A percentile compares a stretch with the other conserved stretches of the same genome.
These are phyloP conservation scores for Diutina siamensis DNA, from an alignment of 1,139 yeast genomes.

Conservation along the genomic window DNA sequence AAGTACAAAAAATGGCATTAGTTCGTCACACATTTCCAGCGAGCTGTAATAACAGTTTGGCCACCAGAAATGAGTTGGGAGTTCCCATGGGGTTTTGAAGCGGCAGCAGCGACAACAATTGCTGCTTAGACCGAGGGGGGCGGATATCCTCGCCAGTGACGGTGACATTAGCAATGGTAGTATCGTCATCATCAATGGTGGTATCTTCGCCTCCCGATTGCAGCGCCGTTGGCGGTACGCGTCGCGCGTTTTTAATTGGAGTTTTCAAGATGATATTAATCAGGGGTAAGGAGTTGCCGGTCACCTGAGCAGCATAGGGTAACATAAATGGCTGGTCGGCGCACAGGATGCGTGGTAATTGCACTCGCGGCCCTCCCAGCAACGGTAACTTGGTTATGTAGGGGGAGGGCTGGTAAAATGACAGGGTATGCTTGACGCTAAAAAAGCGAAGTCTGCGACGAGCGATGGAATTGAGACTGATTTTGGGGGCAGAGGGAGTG, in stretches of 20 bases:
- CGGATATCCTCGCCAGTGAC: slow-evolving; percentile 8
- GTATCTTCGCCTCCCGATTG: slow-evolving; percentile 16
- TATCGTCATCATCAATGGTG: slow-evolving; percentile 15
- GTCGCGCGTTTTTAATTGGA: slow-evolving; percentile 27
- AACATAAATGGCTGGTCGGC: neutral
- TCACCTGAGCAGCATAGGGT: neutral
- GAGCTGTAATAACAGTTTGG: slow-evolving; percentile 35
- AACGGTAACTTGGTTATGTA: slow-evolving; percentile 9
- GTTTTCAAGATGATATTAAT: slow-evolving; percentile 36
- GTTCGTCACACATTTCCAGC: slow-evolving; percentile 10
- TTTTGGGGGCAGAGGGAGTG: neutral
- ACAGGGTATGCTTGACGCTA: slow-evolving; percentile 11
- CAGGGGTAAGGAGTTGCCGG: slow-evolving; percentile 18
- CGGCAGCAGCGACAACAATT: slow-evolving; percentile 21
- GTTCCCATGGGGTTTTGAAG: slow-evolving; percentile 26
- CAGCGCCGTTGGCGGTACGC: neutral
- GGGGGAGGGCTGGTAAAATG: slow-evolving; percentile 9
- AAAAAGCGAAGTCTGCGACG: slow-evolving; percentile 8
- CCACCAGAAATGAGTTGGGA: slow-evolving; percentile 39
- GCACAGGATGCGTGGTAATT: slow-evolving; percentile 1
- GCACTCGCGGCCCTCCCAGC: neutral
- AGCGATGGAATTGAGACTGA: neutral
- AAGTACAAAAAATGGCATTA: slow-evolving; percentile 2
- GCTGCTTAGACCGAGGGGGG: neutral
- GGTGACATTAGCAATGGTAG: slow-evolving; percentile 7